These are phyloP conservation scores for Juncus effusus DNA, from an alignment of 176 grass and related monocot genomes.

Conservation along the genomic window DNA sequence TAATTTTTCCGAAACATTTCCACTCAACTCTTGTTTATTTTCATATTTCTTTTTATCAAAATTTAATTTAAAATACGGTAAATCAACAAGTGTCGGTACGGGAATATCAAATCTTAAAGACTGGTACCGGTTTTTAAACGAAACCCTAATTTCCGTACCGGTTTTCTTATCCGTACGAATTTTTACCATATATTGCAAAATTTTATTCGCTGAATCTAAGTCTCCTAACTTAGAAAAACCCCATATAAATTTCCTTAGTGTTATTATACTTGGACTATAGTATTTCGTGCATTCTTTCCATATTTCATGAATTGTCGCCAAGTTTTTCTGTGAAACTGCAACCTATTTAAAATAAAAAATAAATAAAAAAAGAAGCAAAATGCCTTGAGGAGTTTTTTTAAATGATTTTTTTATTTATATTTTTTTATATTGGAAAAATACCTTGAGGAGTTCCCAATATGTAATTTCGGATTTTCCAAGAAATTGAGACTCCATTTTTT, in stretches of 20 bases:
- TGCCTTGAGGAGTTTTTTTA: neutral
- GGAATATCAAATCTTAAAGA: conserved; percentile 79
- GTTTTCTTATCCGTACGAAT: conserved; percentile 21
- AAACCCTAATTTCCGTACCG: conserved; percentile 36
- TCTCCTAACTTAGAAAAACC: conserved; percentile 60
- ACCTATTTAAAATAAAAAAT: conserved; percentile 35
- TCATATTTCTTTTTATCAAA: conserved; percentile 27
- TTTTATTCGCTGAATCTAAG: conserved; percentile 56
- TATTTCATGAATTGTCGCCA: conserved; percentile 65
- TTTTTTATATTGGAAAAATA: conserved; percentile 34
- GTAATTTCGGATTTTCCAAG: conserved; percentile 89
- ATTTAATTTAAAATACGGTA: conserved; percentile 36
- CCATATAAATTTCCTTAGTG: conserved; percentile 62
- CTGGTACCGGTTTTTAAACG: conserved; percentile 42
- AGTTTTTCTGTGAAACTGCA: conserved; percentile 66
- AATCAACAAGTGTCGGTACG: conserved; percentile 48
- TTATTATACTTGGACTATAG: conserved; percentile 79
- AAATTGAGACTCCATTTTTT: conserved; percentile 65
- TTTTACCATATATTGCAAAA: conserved; percentile 59
- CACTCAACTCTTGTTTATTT: conserved; percentile 23
- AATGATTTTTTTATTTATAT: conserved; percentile 1
- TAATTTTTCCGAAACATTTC: neutral
- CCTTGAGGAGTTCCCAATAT: conserved; percentile 82
- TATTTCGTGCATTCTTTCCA: conserved; percentile 81
- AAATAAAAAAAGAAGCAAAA: conserved; percentile 1